Evolutionary conservation across 2,329 filamentous ascomycete genomes (phyloP), one percentile per base, ranked within the genome.

Genomic region (Knufia petricola): DNA sequence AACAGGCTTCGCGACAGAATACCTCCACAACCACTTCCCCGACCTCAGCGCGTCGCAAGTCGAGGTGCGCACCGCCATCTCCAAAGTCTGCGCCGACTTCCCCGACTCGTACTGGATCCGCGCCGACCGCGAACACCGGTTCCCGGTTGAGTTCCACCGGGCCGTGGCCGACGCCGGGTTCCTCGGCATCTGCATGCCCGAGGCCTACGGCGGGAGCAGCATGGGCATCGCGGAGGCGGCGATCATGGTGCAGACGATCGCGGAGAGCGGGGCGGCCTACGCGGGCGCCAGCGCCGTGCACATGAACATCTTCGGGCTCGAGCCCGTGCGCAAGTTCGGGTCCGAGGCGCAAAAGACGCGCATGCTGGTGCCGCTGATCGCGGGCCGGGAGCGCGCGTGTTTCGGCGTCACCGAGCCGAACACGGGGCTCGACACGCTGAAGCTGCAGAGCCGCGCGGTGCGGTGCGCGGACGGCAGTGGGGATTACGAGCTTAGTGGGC

Each of bases 221-320:
- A 56, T 72, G 1, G 69, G 69, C 0, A 64, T 66, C 38, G 59
- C 65, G 2, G 69, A 72, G 54, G 69, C 69, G 1, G 64, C 67
- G 0, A 61, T 70, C 2, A 72, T 72, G 69, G 69, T 72, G 67
- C 69, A 71, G 50, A 72, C 69, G 2, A 67, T 72, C 15, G 63
- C 69, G 1, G 69, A 72, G 55, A 65, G 61, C 1, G 69, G 69
- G 0, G 69, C 64, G 3, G 69, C 69, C 1, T 67, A 69, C 59
- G 65, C 66, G 1, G 70, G 62, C 3, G 65, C 66, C 1, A 67
- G 63, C 6, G 65, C 66, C 1, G 64, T 72, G 10, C 69, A 72
- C 46, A 71, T 71, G 67, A 72, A 73, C 46, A 71, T 73, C 24
- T 73, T 72, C 50, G 69, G 68, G 0, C 55, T 71, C 2, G 67